Percentiles rank a stretch among this genome's conserved stretches.
Conservation (phyloP, 306 rosid species). For the Pterocarpus santalinus region DNA sequence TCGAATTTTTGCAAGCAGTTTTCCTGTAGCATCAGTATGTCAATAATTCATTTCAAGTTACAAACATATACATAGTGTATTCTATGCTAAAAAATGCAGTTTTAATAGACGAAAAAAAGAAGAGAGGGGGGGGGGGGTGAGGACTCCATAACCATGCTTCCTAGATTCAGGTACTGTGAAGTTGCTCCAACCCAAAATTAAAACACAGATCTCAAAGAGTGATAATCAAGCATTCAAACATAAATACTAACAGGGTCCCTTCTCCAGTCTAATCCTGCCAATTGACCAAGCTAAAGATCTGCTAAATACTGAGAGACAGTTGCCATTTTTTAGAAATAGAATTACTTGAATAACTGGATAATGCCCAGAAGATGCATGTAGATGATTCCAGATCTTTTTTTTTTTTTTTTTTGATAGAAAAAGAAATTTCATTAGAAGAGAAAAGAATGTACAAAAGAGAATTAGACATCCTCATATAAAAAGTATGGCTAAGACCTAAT, state of each 20-base stretch:
- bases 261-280: background rate
- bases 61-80: slow-evolving; percentile 10
- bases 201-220: background rate
- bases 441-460: too few species aligned
- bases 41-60: slow-evolving; percentile 24
- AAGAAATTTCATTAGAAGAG: too few species aligned
- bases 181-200: background rate
- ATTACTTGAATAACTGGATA: background rate
- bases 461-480: too few species aligned
- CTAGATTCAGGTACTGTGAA: slow-evolving; percentile 26
- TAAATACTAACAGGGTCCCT: slow-evolving; percentile 6
- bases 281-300: slow-evolving; percentile 24
- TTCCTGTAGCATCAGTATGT: slow-evolving; percentile 53
- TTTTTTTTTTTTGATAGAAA: too few species aligned
- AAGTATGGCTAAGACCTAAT: too few species aligned
- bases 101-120: background rate
- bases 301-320: background rate
- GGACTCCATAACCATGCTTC: background rate
- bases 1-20: slow-evolving; percentile 60
- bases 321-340: background rate
- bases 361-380: background rate
- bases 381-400: slow-evolving; percentile 17
- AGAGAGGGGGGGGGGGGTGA: background rate
- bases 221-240: slow-evolving; percentile 26
- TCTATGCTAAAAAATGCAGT: background rate